Conservation (phyloP, 1,284 basidiomycete genomes). For the Neotropicomus parvogracilis region DNA sequence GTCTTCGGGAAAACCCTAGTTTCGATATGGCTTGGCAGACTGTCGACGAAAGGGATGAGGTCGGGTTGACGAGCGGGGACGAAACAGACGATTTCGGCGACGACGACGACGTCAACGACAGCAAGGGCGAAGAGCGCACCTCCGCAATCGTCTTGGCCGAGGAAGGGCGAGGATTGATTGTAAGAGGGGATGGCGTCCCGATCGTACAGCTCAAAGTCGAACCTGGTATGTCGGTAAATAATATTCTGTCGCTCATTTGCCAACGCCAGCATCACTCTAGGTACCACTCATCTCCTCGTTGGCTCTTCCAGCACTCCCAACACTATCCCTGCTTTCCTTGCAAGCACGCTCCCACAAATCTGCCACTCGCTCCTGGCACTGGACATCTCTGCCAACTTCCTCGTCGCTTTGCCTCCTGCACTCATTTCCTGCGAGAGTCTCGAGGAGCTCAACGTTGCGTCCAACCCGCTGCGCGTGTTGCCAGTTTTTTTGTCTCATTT, state of each 20-base stretch:
- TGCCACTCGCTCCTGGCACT: constrained; percentile 77
- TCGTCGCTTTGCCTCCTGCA: constrained; percentile 76
- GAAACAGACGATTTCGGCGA: constrained; percentile 69
- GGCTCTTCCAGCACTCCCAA: constrained; percentile 74
- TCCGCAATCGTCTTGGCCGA: constrained; percentile 74
- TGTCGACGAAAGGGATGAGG: constrained; percentile 70
- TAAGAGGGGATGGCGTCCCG: constrained; percentile 61
- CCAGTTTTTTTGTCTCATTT: constrained; percentile 81
- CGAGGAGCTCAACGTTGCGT: constrained; percentile 92
- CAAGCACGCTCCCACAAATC: constrained; percentile 65
- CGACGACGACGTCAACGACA: constrained; percentile 50
- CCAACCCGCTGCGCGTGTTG: constrained; percentile 81
- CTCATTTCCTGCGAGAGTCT: constrained; percentile 75
- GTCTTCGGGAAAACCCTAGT: constrained; percentile 59
- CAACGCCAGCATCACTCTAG: constrained; percentile 38
- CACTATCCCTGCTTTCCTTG: constrained; percentile 71
- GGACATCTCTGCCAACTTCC: constrained; percentile 85
- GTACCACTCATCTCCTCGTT: constrained; percentile 86
- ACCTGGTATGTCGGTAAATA: constrained; percentile 51
- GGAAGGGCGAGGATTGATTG: constrained; percentile 76
- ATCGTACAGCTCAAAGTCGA: constrained; percentile 61
- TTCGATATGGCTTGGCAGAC: constrained; percentile 72
- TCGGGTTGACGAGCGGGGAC: constrained; percentile 62
- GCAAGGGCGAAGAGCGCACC: constrained; percentile 62
- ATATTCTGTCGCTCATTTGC: not conserved